Conservation (phyloP, 2,329 filamentous ascomycete species). For the Stachybotrys elegans region DNA sequence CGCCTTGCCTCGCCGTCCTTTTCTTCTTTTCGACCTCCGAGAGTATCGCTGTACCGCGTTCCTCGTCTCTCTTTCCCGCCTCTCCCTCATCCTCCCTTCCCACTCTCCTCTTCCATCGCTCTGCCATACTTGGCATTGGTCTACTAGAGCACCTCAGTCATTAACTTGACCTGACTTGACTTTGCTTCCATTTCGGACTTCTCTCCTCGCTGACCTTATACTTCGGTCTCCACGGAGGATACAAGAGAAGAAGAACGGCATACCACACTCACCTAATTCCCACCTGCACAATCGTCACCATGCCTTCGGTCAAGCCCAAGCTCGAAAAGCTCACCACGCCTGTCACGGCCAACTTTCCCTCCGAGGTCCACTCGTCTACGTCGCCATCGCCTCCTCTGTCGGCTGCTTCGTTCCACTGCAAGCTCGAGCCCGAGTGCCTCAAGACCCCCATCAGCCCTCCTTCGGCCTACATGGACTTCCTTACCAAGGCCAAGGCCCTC, state of each 20-base stretch:
- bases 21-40: not conserved
- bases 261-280: too few species aligned
- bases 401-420: constrained; percentile 32
- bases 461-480: constrained; percentile 84
- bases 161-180: constrained; percentile 2
- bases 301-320: constrained; percentile 3
- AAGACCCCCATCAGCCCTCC: constrained; percentile 93
- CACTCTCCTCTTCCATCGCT: not conserved
- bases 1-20: not conserved
- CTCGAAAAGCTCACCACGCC: constrained; percentile 37
- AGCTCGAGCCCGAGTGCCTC: constrained; percentile 49
- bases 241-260: too few species aligned
- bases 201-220: not conserved
- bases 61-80: not conserved
- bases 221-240: too few species aligned
- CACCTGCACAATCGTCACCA: not conserved
- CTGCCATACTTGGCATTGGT: not conserved
- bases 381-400: constrained; percentile 65
- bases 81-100: not conserved
- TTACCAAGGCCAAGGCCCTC: constrained; percentile 70
- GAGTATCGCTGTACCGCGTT: not conserved
- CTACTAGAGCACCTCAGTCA: not conserved
- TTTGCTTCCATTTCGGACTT: not conserved
- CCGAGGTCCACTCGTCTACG: constrained; percentile 49
- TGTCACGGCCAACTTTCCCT: constrained; percentile 50